Percentiles rank a stretch among this genome's conserved stretches.
Evolutionary conservation across 192 early-diverging fungal species (phyloP).

Genomic region (Thoreauomyces humboldtii): DNA sequence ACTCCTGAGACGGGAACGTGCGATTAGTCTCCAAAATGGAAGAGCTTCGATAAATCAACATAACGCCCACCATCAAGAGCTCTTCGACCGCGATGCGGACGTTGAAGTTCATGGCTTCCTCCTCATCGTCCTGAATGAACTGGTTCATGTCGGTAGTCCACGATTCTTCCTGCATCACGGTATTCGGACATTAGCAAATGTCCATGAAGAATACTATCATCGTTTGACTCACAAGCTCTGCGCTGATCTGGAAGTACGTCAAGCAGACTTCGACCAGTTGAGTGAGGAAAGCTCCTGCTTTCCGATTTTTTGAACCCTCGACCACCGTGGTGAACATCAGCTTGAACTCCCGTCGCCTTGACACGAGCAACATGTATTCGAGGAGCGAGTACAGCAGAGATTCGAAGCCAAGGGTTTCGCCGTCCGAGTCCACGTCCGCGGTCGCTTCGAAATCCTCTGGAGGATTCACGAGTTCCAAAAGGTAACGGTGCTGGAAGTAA

Average conservation of each 20-base stretch:
- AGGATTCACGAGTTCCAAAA: conserved; percentile 43
- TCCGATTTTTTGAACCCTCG: conserved; percentile 37
- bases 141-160: conserved; percentile 85
- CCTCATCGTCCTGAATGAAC: conserved; percentile 89
- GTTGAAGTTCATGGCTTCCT: conserved; percentile 82
- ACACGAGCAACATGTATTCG: conserved; percentile 64
- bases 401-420: conserved; percentile 66
- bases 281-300: conserved; percentile 19
- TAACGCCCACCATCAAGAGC: conserved; percentile 52
- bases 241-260: conserved; percentile 78
- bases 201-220: no score
- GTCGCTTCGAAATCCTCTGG: conserved; percentile 1
- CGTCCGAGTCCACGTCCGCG: conserved; percentile 61
- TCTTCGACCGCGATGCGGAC: conserved; percentile 82
- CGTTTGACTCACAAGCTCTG: conserved; percentile 56
- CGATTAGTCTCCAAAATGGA: no score
- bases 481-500: conserved; percentile 54
- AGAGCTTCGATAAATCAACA: no score
- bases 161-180: conserved; percentile 65
- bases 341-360: conserved; percentile 52
- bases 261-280: conserved; percentile 41
- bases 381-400: conserved; percentile 64
- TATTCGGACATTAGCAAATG: neutral
- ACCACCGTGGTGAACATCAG: conserved; percentile 39
- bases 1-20: conserved; percentile 35